Evolutionary conservation across 805 yeast genomes (phyloP), one percentile per base, ranked within the genome.

Genomic region (Ogataea chonburiensis): DNA sequence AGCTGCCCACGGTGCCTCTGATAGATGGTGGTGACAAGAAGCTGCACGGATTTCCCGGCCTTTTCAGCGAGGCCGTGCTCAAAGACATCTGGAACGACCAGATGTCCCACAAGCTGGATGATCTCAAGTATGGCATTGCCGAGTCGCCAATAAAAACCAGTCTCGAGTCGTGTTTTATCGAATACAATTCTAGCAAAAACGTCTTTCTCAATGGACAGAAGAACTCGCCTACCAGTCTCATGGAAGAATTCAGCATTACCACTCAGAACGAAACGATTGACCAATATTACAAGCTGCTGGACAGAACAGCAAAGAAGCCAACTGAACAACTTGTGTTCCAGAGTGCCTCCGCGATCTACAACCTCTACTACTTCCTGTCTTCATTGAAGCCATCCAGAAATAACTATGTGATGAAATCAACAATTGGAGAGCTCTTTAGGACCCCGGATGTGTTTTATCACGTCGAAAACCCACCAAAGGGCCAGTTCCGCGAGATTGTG

Each of bases 41-140:
- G 6, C 7, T n/a, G 3, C 20, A 51, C 1, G 77, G 77, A 9
- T 61, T 78, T 15, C 59, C 63, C 1, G 84, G 84, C 3, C 55
- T 79, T 4, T 64, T 72, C 38, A 66, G 77, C 3, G 33, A 64
- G 1, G 44, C 63, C 27, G 77, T 79, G 7, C 50, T 77, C n/a
- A 52, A 69, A 10, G 72, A 67, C 40, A 69, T 74, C 3, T 78
- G 80, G 75, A 67, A 60, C 43, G 61, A 66, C 15, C 67, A 77
- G 48, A 63, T 70, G 3, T 56, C 59, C 3, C 21, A 42, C 7
- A 67, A 68, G 34, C 60, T 68, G 5, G 60, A 57, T 4, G 63
- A 63, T 16, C 56, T 77, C 36, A 72, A 73, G 49, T 51, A 53
- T 14, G 61, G 56, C 12, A 54, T 66, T 4, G 45, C 47, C 3